Conservation (phyloP, 1,139 yeast genomes). For the Zygosaccharomyces pseudobailii region DNA sequence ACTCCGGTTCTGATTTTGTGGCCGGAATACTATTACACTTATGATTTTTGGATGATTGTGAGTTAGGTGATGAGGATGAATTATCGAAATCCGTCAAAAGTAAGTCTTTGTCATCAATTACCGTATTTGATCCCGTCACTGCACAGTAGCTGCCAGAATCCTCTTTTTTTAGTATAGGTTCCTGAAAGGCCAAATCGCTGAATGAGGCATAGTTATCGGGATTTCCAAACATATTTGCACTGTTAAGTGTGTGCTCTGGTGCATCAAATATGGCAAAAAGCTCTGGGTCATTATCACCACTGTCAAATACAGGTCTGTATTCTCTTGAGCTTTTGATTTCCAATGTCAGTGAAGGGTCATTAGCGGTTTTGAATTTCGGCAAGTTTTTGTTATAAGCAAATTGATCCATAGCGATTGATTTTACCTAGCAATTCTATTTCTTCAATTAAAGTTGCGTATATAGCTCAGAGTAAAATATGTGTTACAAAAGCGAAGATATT, state of each 20-base stretch:
- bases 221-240: constrained; percentile 3
- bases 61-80: constrained; percentile 7
- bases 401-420: constrained; percentile 2
- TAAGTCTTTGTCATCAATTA: constrained; percentile 6
- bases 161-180: not conserved
- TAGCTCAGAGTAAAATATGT: not conserved
- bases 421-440: not conserved
- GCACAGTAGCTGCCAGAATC: constrained; percentile 10
- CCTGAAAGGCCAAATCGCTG: constrained; percentile 1
- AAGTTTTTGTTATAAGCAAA: constrained; percentile 3
- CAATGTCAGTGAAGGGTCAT: constrained; percentile 7
- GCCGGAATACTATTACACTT: not conserved
- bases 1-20: not conserved
- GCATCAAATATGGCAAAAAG: constrained; percentile 10
- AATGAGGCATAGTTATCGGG: not conserved
- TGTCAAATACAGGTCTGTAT: constrained; percentile 5
- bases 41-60: not conserved
- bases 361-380: constrained; percentile 1
- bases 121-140: constrained; percentile 6
- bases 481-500: constrained; percentile 1
- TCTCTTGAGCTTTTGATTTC: constrained; percentile 5
- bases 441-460: not conserved
- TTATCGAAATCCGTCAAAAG: constrained; percentile 9
- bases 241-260: constrained; percentile 4
- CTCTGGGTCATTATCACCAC: constrained; percentile 7